Evolutionary conservation across 257 asterid species (phyloP).

Genomic region (Oldenlandia corymbosa): DNA sequence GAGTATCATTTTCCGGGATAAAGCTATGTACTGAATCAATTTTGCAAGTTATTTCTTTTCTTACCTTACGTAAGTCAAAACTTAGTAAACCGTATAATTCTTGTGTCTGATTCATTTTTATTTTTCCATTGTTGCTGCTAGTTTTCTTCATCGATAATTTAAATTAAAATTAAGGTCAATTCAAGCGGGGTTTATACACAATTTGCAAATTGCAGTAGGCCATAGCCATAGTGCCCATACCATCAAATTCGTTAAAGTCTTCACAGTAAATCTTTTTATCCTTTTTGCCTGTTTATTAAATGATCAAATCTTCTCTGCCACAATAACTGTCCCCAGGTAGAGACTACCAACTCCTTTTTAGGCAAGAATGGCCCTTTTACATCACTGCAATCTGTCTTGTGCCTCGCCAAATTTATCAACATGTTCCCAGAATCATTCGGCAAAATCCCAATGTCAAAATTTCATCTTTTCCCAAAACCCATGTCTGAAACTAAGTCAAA

Average conservation of each 20-base stretch:
- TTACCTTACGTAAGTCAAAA: too few species aligned
- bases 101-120: too few species aligned
- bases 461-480: slow-evolving; percentile 18
- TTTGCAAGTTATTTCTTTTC: too few species aligned
- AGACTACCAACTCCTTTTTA: not conserved
- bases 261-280: not conserved
- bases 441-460: slow-evolving; percentile 4
- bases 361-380: slow-evolving; percentile 19
- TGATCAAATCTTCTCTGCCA: not conserved
- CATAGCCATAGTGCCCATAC: too few species aligned
- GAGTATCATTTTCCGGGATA: too few species aligned
- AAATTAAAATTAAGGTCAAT: too few species aligned
- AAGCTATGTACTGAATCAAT: too few species aligned
- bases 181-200: too few species aligned
- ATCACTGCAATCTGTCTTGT: not conserved
- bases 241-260: not conserved
- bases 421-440: not conserved
- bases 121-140: too few species aligned
- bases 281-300: not conserved
- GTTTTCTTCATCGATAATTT: too few species aligned
- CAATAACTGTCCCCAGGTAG: not conserved
- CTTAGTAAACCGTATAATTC: too few species aligned
- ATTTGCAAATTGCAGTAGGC: too few species aligned
- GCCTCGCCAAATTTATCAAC: slow-evolving; percentile 1
- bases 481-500: slow-evolving; percentile 8